A percentile compares a stretch with the other conserved stretches of the same genome.
Evolutionary conservation across 2,329 filamentous ascomycete genomes (phyloP).

Genomic region (Neonectria sp.): DNA sequence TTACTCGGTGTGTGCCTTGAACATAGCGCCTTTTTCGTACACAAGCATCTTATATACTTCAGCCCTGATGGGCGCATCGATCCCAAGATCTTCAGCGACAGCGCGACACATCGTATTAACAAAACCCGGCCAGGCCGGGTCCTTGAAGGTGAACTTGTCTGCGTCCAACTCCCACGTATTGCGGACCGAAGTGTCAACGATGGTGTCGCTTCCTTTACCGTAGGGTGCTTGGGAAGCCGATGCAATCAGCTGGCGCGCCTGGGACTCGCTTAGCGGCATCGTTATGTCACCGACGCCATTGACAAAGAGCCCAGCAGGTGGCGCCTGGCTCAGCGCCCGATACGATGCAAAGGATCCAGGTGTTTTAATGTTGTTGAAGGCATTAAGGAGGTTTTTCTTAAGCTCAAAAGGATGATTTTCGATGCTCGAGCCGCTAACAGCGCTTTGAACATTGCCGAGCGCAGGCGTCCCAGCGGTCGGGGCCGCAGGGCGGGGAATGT

Average conservation of each 20-base stretch:
- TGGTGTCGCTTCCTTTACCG: conserved; percentile 56
- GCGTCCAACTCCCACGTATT: conserved; percentile 62
- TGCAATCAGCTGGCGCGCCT: conserved; percentile 3
- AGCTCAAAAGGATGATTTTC: neutral
- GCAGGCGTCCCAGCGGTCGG: neutral
- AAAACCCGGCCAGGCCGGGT: conserved; percentile 51
- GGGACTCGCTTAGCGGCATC: conserved; percentile 3
- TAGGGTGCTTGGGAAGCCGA: conserved; percentile 50
- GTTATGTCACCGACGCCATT: neutral
- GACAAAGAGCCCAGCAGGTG: neutral
- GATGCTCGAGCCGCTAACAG: neutral
- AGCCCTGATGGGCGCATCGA: conserved; percentile 49
- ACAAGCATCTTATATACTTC: conserved; percentile 64
- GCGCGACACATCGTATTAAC: conserved; percentile 43
- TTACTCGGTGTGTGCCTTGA: conserved; percentile 61
- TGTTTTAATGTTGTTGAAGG: neutral
- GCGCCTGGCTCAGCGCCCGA: neutral
- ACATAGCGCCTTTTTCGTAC: conserved; percentile 66
- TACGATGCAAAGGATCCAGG: neutral
- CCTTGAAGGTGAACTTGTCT: conserved; percentile 54
- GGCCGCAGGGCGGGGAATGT: too few relatives aligned
- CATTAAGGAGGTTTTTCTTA: neutral
- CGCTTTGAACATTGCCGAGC: neutral
- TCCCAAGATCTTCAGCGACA: conserved; percentile 51
- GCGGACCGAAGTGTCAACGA: conserved; percentile 57